These are phyloP conservation scores for Colletotrichum falcatum DNA, from an alignment of 2,329 filamentous ascomycete species.

Conservation along the genomic window DNA sequence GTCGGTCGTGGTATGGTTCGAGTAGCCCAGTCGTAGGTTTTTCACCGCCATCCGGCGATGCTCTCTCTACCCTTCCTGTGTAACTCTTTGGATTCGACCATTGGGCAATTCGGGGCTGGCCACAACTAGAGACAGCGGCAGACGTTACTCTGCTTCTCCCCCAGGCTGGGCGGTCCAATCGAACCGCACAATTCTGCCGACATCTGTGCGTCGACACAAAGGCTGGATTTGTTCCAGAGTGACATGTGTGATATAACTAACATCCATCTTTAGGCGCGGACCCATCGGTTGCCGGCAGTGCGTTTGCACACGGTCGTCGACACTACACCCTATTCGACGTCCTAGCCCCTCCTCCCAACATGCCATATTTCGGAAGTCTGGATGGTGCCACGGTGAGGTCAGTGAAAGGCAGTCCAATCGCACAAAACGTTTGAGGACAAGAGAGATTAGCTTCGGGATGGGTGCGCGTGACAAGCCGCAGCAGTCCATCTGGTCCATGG, in stretches of 20 bases:
- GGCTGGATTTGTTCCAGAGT: conserved; percentile 10
- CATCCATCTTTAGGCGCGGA: conserved; percentile 11
- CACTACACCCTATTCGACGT: conserved; percentile 19
- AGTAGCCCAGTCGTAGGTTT: background rate
- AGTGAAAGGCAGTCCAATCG: conserved; percentile 23
- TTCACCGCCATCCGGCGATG: background rate
- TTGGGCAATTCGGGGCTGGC: background rate
- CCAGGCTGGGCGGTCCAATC: background rate
- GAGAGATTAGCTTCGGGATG: conserved; percentile 21
- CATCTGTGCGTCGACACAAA: conserved; percentile 21
- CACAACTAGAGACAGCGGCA: background rate
- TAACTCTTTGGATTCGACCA: background rate
- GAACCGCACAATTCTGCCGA: conserved; percentile 2
- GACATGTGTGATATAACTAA: background rate
- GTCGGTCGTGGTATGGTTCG: background rate
- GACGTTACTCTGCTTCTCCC: background rate
- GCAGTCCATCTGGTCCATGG: conserved; percentile 27
- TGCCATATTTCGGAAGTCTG: conserved; percentile 26
- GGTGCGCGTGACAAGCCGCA: conserved; percentile 37
- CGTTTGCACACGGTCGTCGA: conserved; percentile 13
- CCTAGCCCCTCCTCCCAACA: background rate
- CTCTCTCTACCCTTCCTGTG: background rate
- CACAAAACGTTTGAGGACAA: conserved; percentile 13
- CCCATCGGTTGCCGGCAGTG: conserved; percentile 34
- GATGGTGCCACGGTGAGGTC: conserved; percentile 39